Percentiles rank a stretch among this genome's conserved stretches.
Evolutionary conservation across 2,329 filamentous ascomycete species (phyloP).

Genomic region (Penicillium hordei): DNA sequence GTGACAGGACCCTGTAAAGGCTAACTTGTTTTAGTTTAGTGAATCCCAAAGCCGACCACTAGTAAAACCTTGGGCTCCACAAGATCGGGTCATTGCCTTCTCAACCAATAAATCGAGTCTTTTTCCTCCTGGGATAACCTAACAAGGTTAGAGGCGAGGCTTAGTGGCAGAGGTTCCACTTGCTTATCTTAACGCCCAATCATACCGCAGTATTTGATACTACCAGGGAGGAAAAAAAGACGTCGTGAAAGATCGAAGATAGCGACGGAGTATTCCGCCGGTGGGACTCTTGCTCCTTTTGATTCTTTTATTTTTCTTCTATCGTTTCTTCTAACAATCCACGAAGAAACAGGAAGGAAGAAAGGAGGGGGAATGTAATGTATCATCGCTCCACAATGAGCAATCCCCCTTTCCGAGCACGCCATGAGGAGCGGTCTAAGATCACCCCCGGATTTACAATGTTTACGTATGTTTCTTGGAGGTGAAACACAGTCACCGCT

Average conservation of each 20-base stretch:
- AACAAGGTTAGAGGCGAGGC: conserved; percentile 12
- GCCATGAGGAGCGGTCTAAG: conserved; percentile 18
- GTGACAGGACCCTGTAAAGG: conserved; percentile 18
- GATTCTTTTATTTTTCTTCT: neutral
- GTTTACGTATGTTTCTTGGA: neutral
- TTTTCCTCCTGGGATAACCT: conserved; percentile 13
- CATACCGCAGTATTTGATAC: neutral
- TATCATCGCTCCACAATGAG: conserved; percentile 15
- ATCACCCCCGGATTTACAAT: conserved; percentile 18
- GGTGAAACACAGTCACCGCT: conserved; percentile 21
- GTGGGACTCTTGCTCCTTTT: neutral
- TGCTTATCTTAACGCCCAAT: conserved; percentile 27
- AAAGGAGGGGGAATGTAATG: neutral
- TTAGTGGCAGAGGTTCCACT: conserved; percentile 21
- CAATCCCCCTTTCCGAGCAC: conserved; percentile 26
- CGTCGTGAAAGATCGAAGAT: neutral
- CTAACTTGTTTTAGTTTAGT: conserved; percentile 15
- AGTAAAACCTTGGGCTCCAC: conserved; percentile 19
- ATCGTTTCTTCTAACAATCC: neutral
- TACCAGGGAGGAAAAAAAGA: neutral
- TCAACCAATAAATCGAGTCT: conserved; percentile 8
- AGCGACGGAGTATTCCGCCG: conserved; percentile 3
- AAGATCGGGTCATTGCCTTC: conserved; percentile 18
- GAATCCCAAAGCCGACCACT: conserved; percentile 10
- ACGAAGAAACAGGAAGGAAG: neutral